Evolutionary conservation across 176 grass and related monocot genomes (phyloP), one percentile per base, ranked within the genome.

Genomic region (Lolium perenne): DNA sequence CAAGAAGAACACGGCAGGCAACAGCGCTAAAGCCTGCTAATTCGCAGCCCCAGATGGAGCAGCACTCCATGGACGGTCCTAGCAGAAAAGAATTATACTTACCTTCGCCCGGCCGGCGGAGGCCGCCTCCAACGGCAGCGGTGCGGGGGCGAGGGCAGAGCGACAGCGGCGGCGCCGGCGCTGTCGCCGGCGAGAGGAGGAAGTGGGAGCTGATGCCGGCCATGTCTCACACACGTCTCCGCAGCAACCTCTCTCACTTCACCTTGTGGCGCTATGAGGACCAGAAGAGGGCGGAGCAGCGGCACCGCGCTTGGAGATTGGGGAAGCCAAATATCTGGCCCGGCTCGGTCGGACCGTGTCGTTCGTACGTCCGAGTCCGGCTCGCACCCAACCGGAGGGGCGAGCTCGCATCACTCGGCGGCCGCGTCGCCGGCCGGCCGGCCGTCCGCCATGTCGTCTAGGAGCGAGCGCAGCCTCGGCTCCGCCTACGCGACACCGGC

Each of bases 201-300:
- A 82, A 74, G 57, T 66, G 80, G 66, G 80, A 74, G 84, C 89
- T 75, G 48, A 77, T 14, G 55, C 80, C 84, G 47, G 58, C 84
- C 89, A 87, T 90, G 47, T 9, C 77, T 43, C 26, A 26, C 87
- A 59, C 6, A 18, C 78, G 25, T 65, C 10, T 40, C 75, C 18
- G 12, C 54, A 15, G 58, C 49, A 53, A 17, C 59, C 13, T 51
- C 69, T 18, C 69, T 20, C 15, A 17, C 54, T 77, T 40, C 74
- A 65, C 43, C 18, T 22, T 22, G 74, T 21, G 45, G 87, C 6
- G 45, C 35, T 78, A 68, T 38, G 82, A 78, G 87, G 87, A 90
- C 79, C 53, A 78, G 72, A 56, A 9, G 71, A 77, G 17, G 45
- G 10, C 18, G 10, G 51, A 75, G 71, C 59, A 72, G 55, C 73